These are phyloP conservation scores for Hymenochaete sp. DNA, from an alignment of 1,284 basidiomycete species.

Conservation along the genomic window DNA sequence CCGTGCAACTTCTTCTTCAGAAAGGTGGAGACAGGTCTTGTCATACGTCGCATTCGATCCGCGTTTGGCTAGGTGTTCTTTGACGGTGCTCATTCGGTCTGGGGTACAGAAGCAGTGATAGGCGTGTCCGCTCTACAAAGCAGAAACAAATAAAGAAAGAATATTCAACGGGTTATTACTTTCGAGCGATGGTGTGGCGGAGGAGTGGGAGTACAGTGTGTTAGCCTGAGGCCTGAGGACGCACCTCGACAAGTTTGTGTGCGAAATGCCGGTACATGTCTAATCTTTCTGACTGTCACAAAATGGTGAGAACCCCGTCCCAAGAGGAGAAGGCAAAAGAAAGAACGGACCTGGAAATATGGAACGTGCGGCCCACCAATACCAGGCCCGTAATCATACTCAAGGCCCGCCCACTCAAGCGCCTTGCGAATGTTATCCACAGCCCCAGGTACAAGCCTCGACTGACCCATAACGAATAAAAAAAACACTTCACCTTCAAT, in stretches of 20 bases:
- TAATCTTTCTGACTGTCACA: conserved; percentile 72
- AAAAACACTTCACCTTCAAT: too few relatives aligned
- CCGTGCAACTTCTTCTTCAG: conserved; percentile 76
- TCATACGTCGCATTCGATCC: conserved; percentile 79
- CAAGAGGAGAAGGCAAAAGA: too few relatives aligned
- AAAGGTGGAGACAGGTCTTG: conserved; percentile 75
- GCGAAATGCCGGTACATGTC: conserved; percentile 77
- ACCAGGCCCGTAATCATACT: conserved; percentile 89
- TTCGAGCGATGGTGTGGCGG: too few relatives aligned
- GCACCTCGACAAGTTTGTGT: conserved; percentile 66
- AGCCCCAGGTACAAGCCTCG: conserved; percentile 73
- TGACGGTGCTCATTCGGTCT: conserved; percentile 57
- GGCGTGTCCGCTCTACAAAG: conserved; percentile 76
- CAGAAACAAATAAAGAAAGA: too few relatives aligned
- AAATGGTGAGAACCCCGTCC: conserved; percentile 27
- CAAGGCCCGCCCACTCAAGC: conserved; percentile 87
- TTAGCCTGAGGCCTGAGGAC: conserved; percentile 22
- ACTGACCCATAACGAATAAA: conserved; percentile 34
- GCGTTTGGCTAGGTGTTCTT: conserved; percentile 56
- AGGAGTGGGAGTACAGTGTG: neutral
- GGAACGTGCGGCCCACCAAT: conserved; percentile 64
- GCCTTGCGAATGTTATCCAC: conserved; percentile 73
- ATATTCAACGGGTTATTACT: too few relatives aligned
- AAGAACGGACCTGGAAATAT: conserved; percentile 64
- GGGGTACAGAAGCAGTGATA: conserved; percentile 92